Evolutionary conservation across 306 rosid species (phyloP), one percentile per base, ranked within the genome.

Genomic region (Glycine latifolia): DNA sequence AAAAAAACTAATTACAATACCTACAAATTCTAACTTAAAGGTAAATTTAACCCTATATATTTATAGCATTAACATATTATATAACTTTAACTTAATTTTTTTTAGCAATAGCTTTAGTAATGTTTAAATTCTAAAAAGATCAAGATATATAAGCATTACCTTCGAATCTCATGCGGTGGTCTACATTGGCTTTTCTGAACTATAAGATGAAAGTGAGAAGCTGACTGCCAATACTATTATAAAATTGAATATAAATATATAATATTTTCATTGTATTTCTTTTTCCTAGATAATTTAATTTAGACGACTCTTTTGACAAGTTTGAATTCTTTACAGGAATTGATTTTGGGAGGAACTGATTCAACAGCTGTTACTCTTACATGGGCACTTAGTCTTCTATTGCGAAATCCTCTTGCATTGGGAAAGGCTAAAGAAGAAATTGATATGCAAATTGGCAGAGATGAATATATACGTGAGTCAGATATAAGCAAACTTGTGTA

Each of bases 281-380:
- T 20, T 26, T 12, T 11, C 43, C 33, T 12, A 43, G 47, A 43
- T 68, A 10, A 39, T 39, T 26, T 26, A 26, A 26, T 26, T 26
- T 14, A 3, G 31, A 43, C 0, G 4, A 63, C 2, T 63, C 2
- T 62, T 31, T 9, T 67, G 7, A 43, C 43, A n/a, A 47, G 14
- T 15, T 76, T 75, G 85, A 17, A 61, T 41, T 49, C 0, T 41
- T 77, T 77, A 78, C 37, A 83, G 86, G 79, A 54, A 46, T 43
- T 83, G 61, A 77, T 77, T 71, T 7, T 77, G 58, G 86, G 83
- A 12, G 83, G 76, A 53, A 50, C 66, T 47, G 86, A 83, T 39
- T 5, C 87, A 35, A 54, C 56, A 6, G 50, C 71, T 12, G 55
- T 46, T 65, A 78, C 80, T 15, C 80, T 83, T 47, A 78, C 76